A percentile compares a stretch with the other conserved stretches of the same genome.
phyloP scores from a whole-genome alignment of 1,284 basidiomycete species.

The Ceratobasidium sp. region DNA sequence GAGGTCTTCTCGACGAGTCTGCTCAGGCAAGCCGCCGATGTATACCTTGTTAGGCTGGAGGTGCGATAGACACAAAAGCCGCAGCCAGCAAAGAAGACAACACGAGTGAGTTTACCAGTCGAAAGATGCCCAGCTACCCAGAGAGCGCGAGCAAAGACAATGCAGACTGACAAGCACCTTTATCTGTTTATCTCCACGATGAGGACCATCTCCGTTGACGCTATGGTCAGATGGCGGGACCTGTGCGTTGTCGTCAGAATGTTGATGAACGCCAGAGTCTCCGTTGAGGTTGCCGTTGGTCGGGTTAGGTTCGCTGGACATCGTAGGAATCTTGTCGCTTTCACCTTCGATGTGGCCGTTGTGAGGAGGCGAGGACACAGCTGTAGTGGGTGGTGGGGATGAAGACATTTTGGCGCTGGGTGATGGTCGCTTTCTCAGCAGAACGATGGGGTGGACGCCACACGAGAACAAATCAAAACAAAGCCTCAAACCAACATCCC shows the following conservation, averaged over 20 bases:
- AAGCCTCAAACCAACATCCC: slow-evolving; percentile 21
- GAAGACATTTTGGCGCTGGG: slow-evolving; percentile 33
- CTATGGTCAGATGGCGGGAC: slow-evolving; percentile 27
- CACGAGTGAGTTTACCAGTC: slow-evolving; percentile 54
- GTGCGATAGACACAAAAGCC: slow-evolving; percentile 47
- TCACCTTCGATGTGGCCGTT: slow-evolving; percentile 17
- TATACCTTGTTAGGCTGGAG: slow-evolving; percentile 86
- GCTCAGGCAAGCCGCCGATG: slow-evolving; percentile 83
- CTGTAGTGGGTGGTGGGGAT: slow-evolving; percentile 30
- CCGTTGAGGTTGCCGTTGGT: slow-evolving; percentile 23
- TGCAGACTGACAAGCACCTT: slow-evolving; percentile 81
- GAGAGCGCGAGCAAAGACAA: slow-evolving; percentile 46
- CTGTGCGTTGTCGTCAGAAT: slow-evolving; percentile 33
- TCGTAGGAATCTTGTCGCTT: slow-evolving; percentile 19
- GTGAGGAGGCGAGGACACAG: slow-evolving; percentile 32
- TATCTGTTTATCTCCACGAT: slow-evolving; percentile 72
- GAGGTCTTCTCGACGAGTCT: slow-evolving; percentile 81
- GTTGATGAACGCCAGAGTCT: slow-evolving; percentile 24
- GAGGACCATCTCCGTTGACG: neutral
- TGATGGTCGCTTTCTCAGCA: slow-evolving; percentile 34
- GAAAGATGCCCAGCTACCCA: slow-evolving; percentile 46
- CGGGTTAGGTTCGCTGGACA: slow-evolving; percentile 24
- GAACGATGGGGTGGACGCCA: slow-evolving; percentile 26
- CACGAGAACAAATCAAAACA: slow-evolving; percentile 29
- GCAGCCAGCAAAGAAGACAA: slow-evolving; percentile 62